Evolutionary conservation across 768 basidiomycete species (phyloP).

Genomic region (Naematelia aurantialba): DNA sequence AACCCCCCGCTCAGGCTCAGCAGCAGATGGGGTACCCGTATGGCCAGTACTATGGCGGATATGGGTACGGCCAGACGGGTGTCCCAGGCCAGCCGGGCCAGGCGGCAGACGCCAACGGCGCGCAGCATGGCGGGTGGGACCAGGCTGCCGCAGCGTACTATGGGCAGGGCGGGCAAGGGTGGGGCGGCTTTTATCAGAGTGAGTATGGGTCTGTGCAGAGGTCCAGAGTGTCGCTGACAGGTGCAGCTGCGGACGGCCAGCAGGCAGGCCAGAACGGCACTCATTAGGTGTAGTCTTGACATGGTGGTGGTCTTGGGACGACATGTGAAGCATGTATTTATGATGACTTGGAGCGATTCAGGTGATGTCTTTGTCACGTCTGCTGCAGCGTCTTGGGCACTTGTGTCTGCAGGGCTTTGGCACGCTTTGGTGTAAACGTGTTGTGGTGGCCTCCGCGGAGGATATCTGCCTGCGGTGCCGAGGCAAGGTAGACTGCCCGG

Average conservation of each 20-base stretch:
- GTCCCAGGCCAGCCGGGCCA: conserved; percentile 40
- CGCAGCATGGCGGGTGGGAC: conserved; percentile 27
- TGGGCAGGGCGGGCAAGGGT: conserved; percentile 22
- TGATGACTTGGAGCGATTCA: too few relatives aligned
- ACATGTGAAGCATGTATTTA: neutral
- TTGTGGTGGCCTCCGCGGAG: too few relatives aligned
- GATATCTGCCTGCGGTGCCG: too few relatives aligned
- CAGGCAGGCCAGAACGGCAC: neutral
- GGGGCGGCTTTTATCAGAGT: conserved; percentile 33
- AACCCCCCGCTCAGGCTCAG: neutral
- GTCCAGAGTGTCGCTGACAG: neutral
- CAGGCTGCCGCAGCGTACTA: conserved; percentile 33
- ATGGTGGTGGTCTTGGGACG: too few relatives aligned
- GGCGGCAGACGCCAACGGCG: neutral
- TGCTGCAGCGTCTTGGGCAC: too few relatives aligned
- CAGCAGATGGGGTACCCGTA: conserved; percentile 25
- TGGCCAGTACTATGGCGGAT: conserved; percentile 40
- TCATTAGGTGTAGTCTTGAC: neutral
- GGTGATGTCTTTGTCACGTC: too few relatives aligned
- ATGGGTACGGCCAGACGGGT: conserved; percentile 36
- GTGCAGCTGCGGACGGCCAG: neutral
- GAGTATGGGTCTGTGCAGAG: neutral
- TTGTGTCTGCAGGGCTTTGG: too few relatives aligned
- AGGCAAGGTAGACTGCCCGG: too few relatives aligned
- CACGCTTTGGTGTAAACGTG: too few relatives aligned